These are phyloP conservation scores for Alternaria hordeiaustralica DNA, from an alignment of 2,329 filamentous ascomycete species.

Conservation along the genomic window DNA sequence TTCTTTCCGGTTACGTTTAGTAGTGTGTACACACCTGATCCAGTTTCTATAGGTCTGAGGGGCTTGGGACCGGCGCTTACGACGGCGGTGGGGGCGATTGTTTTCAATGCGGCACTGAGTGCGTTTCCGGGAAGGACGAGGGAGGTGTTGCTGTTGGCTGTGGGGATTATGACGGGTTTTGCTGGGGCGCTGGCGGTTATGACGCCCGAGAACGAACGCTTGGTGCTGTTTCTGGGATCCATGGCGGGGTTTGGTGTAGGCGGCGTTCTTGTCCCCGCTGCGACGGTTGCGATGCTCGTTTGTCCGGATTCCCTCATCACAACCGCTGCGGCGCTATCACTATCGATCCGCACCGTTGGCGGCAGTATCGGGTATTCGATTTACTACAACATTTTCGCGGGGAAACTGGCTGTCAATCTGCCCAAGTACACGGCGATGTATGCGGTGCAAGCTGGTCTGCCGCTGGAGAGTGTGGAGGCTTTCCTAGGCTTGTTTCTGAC, in stretches of 20 bases:
- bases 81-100: slow-evolving; percentile 7
- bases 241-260: slow-evolving; percentile 49
- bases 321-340: slow-evolving; percentile 51
- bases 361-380: slow-evolving; percentile 47
- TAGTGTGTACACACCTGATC: background rate
- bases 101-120: slow-evolving; percentile 39
- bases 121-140: slow-evolving; percentile 30
- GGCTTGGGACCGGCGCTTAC: background rate
- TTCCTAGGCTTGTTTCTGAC: slow-evolving; percentile 46
- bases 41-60: background rate
- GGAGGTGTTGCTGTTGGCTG: slow-evolving; percentile 39
- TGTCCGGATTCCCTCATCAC: slow-evolving; percentile 44
- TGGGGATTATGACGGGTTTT: slow-evolving; percentile 42
- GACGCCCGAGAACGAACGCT: slow-evolving; percentile 40
- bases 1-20: background rate
- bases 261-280: slow-evolving; percentile 44
- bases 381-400: slow-evolving; percentile 47
- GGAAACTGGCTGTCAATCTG: slow-evolving; percentile 33
- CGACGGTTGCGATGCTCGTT: slow-evolving; percentile 43
- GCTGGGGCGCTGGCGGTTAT: slow-evolving; percentile 39
- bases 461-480: slow-evolving; percentile 40
- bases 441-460: slow-evolving; percentile 49
- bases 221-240: slow-evolving; percentile 37
- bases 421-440: slow-evolving; percentile 35
- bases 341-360: slow-evolving; percentile 54